Conservation (phyloP, 345 rosid species). For the Citrus unshiu region DNA sequence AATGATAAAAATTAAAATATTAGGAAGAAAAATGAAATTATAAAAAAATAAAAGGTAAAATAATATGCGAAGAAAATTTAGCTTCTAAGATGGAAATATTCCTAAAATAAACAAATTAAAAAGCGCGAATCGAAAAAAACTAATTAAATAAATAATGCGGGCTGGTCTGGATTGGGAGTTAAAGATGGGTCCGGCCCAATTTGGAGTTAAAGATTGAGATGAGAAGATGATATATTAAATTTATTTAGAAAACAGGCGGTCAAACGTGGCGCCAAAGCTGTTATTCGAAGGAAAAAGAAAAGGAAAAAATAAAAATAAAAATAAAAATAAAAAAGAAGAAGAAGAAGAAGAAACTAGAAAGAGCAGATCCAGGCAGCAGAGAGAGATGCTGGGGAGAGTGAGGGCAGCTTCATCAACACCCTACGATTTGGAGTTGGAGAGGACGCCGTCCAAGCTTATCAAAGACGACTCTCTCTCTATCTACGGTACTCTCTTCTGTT, state of each 20-base stretch:
- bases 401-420: conserved; percentile 58
- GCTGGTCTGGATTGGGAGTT: neutral
- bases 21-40: no score
- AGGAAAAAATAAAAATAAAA: no score
- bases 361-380: neutral
- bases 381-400: conserved; percentile 69
- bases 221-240: neutral
- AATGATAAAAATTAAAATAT: no score
- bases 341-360: neutral
- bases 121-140: no score
- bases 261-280: conserved; percentile 23
- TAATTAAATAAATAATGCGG: neutral
- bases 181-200: neutral
- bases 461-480: conserved; percentile 82
- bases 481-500: conserved; percentile 45
- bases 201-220: neutral
- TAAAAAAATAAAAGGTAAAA: no score
- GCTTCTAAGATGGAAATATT: no score
- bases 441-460: conserved; percentile 63
- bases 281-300: no score
- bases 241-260: neutral
- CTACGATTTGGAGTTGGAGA: conserved; percentile 57
- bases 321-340: rapidly evolving
- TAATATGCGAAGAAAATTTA: no score
- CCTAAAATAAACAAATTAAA: no score